phyloP scores from a whole-genome alignment of 768 basidiomycete genomes.

The Auricularia sp. region DNA sequence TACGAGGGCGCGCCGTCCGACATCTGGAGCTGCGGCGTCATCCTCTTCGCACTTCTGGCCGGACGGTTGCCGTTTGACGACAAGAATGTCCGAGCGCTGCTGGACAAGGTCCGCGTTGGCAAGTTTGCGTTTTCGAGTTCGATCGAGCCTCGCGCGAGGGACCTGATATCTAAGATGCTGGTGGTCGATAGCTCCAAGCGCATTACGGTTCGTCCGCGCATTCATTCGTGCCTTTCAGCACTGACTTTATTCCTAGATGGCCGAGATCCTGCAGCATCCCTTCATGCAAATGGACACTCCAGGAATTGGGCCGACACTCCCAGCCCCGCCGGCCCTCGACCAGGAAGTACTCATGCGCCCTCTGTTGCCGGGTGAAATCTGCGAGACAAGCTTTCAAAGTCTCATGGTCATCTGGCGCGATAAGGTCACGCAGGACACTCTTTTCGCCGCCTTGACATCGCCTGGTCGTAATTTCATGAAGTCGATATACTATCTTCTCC shows the following conservation, averaged over 20 bases:
- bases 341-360: constrained; percentile 32
- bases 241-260: constrained; percentile 31
- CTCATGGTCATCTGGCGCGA: constrained; percentile 78
- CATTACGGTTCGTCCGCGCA: constrained; percentile 41
- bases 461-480: constrained; percentile 66
- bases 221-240: not conserved
- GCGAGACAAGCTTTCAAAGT: constrained; percentile 67
- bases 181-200: constrained; percentile 61
- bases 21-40: constrained; percentile 95
- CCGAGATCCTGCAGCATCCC: constrained; percentile 69
- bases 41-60: constrained; percentile 79
- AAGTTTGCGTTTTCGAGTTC: constrained; percentile 63
- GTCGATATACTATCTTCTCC: constrained; percentile 79
- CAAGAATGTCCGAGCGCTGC: constrained; percentile 65
- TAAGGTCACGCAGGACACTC: constrained; percentile 24
- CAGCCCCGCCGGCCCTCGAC: not conserved
- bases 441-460: constrained; percentile 15
- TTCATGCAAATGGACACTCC: constrained; percentile 49
- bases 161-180: constrained; percentile 76
- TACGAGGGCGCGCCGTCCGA: constrained; percentile 87
- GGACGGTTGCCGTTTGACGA: constrained; percentile 91
- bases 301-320: constrained; percentile 22
- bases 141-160: constrained; percentile 59
- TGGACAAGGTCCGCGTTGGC: constrained; percentile 71
- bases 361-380: constrained; percentile 54